Conservation (phyloP, 805 yeast genomes). For the Metschnikowia anglica region DNA sequence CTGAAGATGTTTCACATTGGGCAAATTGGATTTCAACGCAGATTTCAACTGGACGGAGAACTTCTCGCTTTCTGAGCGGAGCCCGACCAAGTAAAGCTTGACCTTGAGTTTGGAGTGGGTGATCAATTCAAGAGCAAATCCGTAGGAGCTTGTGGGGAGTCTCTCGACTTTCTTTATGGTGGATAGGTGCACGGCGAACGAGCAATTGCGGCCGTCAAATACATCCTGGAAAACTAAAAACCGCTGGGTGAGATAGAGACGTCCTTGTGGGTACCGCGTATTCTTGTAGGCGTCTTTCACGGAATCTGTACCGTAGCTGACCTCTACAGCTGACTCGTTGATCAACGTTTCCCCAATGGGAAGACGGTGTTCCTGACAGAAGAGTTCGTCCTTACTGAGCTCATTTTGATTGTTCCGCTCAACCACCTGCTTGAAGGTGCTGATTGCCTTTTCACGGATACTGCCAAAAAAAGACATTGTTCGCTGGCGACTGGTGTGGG, state of each 20-base stretch:
- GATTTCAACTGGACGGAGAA: constrained; percentile 70
- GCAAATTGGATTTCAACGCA: constrained; percentile 60
- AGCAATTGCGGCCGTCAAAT: constrained; percentile 65
- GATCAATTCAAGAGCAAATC: constrained; percentile 72
- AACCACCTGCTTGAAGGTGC: constrained; percentile 42
- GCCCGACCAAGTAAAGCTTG: constrained; percentile 72
- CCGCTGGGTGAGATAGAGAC: constrained; percentile 67
- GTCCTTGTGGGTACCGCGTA: constrained; percentile 50
- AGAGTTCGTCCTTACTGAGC: constrained; percentile 65
- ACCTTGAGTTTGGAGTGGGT: constrained; percentile 65
- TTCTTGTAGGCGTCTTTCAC: constrained; percentile 23
- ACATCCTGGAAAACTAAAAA: constrained; percentile 73
- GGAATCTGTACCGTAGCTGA: constrained; percentile 30
- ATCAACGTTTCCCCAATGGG: constrained; percentile 70
- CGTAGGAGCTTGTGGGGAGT: constrained; percentile 69
- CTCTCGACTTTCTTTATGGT: constrained; percentile 84
- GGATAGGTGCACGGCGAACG: constrained; percentile 69
- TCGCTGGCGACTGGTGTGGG: neutral
- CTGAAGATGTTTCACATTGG: constrained; percentile 58
- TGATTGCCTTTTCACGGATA: constrained; percentile 47
- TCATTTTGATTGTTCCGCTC: constrained; percentile 44
- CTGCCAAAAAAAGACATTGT: constrained; percentile 52
- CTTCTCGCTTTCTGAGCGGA: constrained; percentile 73
- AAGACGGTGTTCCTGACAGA: constrained; percentile 63
- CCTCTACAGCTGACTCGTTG: constrained; percentile 67